phyloP scores from a whole-genome alignment of 2,329 filamentous ascomycete species.

The Ceratocystiopsis brevicomis region DNA sequence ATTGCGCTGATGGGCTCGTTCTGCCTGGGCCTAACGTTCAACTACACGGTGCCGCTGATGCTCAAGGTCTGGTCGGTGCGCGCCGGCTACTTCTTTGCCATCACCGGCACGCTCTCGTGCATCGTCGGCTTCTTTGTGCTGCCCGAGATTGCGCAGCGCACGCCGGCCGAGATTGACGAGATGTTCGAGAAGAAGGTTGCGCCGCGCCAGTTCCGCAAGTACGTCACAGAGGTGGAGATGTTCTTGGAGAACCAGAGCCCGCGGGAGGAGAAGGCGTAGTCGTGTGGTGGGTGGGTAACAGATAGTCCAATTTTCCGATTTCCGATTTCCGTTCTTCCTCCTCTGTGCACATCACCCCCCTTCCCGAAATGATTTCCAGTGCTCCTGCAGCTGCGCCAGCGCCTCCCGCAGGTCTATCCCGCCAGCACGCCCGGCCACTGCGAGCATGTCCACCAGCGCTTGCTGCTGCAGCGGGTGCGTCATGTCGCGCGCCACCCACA shows the following conservation, averaged over 20 bases:
- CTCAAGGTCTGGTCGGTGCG: constrained; percentile 1
- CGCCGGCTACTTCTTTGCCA: constrained; percentile 1
- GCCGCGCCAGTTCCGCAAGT: constrained; percentile 1
- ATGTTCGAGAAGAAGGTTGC: constrained; percentile 1
- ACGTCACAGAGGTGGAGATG: background rate
- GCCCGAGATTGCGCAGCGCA: constrained; percentile 1
- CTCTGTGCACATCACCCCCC: too few species aligned
- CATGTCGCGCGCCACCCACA: background rate
- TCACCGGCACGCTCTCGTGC: background rate
- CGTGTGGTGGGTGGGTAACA: too few species aligned
- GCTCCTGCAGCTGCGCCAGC: background rate
- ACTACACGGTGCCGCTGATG: constrained; percentile 1
- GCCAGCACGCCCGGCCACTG: background rate
- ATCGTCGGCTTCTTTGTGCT: constrained; percentile 1
- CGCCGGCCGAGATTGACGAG: constrained; percentile 3
- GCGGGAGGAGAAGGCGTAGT: background rate
- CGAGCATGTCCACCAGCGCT: background rate
- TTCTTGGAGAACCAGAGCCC: background rate
- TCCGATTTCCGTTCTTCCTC: too few species aligned
- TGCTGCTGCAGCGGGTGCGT: background rate
- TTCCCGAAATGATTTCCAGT: background rate
- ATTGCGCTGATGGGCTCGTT: constrained; percentile 2
- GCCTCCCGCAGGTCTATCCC: background rate
- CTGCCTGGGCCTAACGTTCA: background rate
- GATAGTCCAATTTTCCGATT: too few species aligned